Conservation (phyloP, 108 stramenopile species). For the Skeletonema marinoi region DNA sequence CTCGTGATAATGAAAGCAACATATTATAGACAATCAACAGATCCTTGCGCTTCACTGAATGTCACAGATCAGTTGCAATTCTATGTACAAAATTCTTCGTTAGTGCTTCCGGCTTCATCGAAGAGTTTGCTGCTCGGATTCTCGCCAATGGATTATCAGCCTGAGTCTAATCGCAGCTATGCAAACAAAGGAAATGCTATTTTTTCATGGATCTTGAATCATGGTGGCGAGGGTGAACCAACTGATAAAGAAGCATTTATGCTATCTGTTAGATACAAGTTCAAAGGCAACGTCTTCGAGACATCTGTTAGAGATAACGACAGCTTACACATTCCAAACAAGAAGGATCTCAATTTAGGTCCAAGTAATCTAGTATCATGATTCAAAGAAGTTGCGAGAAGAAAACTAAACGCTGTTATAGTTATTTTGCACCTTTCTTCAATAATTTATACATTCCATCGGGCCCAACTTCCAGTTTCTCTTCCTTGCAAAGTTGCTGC, state of each 20-base stretch:
- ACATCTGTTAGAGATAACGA: conserved; percentile 43
- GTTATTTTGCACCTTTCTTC: conserved; percentile 49
- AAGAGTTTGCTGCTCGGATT: conserved; percentile 77
- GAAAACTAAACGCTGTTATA: not conserved
- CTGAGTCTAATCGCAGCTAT: not conserved
- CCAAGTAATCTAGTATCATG: conserved; percentile 15
- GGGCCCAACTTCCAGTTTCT: conserved; percentile 84
- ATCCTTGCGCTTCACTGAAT: conserved; percentile 48
- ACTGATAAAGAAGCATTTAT: not conserved
- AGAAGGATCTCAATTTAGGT: conserved; percentile 28
- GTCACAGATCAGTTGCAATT: conserved; percentile 76
- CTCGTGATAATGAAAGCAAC: conserved; percentile 66
- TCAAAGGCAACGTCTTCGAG: conserved; percentile 39
- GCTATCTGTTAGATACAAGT: conserved; percentile 33
- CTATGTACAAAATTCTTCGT: conserved; percentile 58
- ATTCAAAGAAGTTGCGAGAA: not conserved
- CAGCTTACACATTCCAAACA: conserved; percentile 24
- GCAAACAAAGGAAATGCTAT: not conserved
- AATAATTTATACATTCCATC: conserved; percentile 87
- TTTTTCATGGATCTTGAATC: not conserved
- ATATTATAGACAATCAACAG: conserved; percentile 28
- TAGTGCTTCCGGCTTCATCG: conserved; percentile 56
- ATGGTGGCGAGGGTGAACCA: not conserved
- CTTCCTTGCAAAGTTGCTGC: conserved; percentile 78
- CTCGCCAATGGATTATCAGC: conserved; percentile 9